Conservation (phyloP, 331 rosid genomes). For the Spiraea crenata region DNA sequence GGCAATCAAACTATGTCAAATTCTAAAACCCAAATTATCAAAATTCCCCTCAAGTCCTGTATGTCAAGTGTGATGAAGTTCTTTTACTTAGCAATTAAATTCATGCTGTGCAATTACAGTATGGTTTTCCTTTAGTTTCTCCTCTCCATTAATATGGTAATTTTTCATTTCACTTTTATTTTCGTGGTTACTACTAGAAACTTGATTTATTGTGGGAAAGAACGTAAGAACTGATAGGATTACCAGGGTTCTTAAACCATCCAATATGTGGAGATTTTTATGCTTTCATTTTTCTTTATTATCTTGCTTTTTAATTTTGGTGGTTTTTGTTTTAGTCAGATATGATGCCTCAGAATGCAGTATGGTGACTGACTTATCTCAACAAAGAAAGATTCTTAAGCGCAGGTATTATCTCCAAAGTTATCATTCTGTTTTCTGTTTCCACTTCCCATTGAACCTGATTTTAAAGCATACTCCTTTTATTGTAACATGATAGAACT, state of each 20-base stretch:
- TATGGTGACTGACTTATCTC: slow-evolving; percentile 63
- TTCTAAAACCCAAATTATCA: background rate
- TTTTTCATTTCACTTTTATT: background rate
- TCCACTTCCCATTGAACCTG: background rate
- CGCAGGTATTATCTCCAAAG: slow-evolving; percentile 57
- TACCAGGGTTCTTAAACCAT: slow-evolving; percentile 4
- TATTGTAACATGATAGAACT: background rate
- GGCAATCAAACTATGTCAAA: background rate
- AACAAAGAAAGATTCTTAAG: slow-evolving; percentile 81
- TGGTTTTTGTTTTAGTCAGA: slow-evolving; percentile 68
- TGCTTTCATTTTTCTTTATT: slow-evolving; percentile 9
- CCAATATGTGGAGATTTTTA: slow-evolving; percentile 9
- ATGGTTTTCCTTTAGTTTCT: background rate
- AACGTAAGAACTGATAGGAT: background rate
- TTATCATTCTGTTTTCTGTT: background rate
- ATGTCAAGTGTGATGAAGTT: background rate
- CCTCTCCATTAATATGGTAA: background rate
- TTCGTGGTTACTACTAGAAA: background rate
- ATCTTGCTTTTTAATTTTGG: slow-evolving; percentile 22
- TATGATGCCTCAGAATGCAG: slow-evolving; percentile 65
- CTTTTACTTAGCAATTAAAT: background rate
- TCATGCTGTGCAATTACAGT: background rate
- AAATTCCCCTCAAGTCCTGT: background rate
- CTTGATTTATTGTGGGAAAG: background rate
- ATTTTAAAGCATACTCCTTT: background rate